Percentiles rank a stretch among this genome's conserved stretches.
Conservation (phyloP, 495 filamentous ascomycete genomes). For the Coniosporium apollinis region DNA sequence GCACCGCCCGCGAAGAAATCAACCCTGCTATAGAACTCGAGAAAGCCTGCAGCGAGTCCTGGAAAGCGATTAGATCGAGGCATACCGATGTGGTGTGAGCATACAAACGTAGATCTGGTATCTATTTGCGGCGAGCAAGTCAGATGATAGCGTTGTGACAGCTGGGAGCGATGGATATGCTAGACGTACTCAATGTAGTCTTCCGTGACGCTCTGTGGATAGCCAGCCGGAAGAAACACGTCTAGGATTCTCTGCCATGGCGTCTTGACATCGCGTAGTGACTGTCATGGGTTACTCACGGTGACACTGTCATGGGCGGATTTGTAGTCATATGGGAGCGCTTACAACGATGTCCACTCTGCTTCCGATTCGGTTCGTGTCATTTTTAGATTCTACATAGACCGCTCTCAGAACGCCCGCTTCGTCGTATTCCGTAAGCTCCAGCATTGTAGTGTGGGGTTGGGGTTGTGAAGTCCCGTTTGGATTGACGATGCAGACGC, state of each 20-base stretch:
- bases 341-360: constrained; percentile 24
- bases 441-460: too few species aligned
- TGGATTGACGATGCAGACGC: too few species aligned
- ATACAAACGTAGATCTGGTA: constrained; percentile 55
- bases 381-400: constrained; percentile 22
- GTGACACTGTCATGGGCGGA: too few species aligned
- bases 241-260: constrained; percentile 33
- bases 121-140: constrained; percentile 22
- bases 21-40: constrained; percentile 83
- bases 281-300: too few species aligned
- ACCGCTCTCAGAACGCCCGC: constrained; percentile 32
- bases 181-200: constrained; percentile 62
- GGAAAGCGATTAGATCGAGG: constrained; percentile 6
- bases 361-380: constrained; percentile 5
- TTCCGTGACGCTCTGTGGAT: constrained; percentile 73
- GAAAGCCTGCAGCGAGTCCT: constrained; percentile 95
- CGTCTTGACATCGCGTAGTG: constrained; percentile 13
- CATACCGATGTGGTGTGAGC: not conserved
- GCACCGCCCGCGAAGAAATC: constrained; percentile 71
- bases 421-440: constrained; percentile 31
- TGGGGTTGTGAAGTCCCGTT: too few species aligned
- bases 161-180: not conserved
- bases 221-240: constrained; percentile 85
- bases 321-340: constrained; percentile 2
- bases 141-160: not conserved